Conservation (phyloP, 2,329 filamentous ascomycete species). For the Beauveria sp. region DNA sequence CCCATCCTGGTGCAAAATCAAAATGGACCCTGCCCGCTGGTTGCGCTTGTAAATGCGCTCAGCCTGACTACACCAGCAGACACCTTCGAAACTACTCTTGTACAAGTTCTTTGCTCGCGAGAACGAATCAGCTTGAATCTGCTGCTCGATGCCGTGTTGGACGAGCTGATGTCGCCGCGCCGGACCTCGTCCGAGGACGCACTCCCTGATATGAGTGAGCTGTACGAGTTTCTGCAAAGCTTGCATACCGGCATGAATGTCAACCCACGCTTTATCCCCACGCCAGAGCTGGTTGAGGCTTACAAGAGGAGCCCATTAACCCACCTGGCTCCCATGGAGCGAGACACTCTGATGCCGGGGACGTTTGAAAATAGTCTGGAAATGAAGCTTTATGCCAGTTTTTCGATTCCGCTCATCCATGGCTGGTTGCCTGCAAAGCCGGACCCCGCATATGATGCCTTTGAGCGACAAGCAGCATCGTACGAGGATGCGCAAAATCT, state of each 20-base stretch:
- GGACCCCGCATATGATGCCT: conserved; percentile 60
- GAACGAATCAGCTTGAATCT: conserved; percentile 85
- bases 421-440: conserved; percentile 75
- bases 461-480: conserved; percentile 67
- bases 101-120: conserved; percentile 67
- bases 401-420: conserved; percentile 81
- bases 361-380: conserved; percentile 82
- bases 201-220: conserved; percentile 77
- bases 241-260: conserved; percentile 97
- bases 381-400: conserved; percentile 86
- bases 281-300: conserved; percentile 35
- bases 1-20: conserved; percentile 88
- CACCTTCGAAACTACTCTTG: conserved; percentile 56
- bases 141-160: conserved; percentile 81
- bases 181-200: conserved; percentile 54
- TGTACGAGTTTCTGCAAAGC: conserved; percentile 81
- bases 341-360: conserved; percentile 49
- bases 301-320: conserved; percentile 46
- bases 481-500: conserved; percentile 91
- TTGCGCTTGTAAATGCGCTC: conserved; percentile 88
- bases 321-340: conserved; percentile 42
- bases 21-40: conserved; percentile 88
- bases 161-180: conserved; percentile 79
- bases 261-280: conserved; percentile 77
- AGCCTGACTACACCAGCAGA: conserved; percentile 70